phyloP scores from a whole-genome alignment of 2,329 filamentous ascomycete species.

The Sclerotinia sclerotiorum region DNA sequence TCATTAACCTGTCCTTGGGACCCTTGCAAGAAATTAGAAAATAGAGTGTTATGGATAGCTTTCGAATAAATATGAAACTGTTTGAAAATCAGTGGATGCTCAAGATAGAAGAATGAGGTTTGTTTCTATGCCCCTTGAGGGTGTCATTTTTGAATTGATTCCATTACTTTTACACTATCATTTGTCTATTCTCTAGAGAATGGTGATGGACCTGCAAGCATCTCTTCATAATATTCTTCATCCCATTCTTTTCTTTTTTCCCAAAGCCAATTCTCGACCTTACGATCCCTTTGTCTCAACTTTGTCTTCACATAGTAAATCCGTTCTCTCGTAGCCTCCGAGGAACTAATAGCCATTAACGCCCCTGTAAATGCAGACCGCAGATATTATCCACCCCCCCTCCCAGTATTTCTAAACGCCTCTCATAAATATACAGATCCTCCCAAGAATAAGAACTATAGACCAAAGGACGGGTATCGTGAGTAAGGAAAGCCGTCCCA shows the following conservation, averaged over 20 bases:
- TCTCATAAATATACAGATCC: conserved; percentile 22
- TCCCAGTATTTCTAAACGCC: conserved; percentile 15
- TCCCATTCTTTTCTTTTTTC: conserved; percentile 14
- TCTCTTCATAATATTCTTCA: conserved; percentile 23
- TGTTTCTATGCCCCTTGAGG: not conserved
- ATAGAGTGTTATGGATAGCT: not conserved
- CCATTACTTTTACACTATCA: conserved; percentile 19
- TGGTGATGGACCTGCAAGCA: conserved; percentile 30
- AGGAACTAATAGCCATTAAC: conserved; percentile 31
- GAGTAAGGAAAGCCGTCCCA: conserved; percentile 24
- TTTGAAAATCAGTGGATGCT: not conserved
- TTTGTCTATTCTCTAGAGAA: conserved; percentile 22
- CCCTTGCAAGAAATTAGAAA: not conserved
- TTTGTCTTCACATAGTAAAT: conserved; percentile 23
- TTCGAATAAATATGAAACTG: not conserved
- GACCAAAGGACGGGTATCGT: conserved; percentile 28
- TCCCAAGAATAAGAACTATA: conserved; percentile 17
- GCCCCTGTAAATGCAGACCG: conserved; percentile 34
- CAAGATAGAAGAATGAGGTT: not conserved
- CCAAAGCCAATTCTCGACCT: conserved; percentile 21
- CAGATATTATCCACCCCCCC: conserved; percentile 23
- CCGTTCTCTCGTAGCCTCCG: conserved; percentile 23
- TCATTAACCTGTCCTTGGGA: not conserved
- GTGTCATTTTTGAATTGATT: conserved; percentile 2
- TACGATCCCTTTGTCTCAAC: conserved; percentile 23